These are phyloP conservation scores for Physcomitrium patens DNA, from an alignment of 225 moss, liverwort and hornwort species.

Conservation along the genomic window DNA sequence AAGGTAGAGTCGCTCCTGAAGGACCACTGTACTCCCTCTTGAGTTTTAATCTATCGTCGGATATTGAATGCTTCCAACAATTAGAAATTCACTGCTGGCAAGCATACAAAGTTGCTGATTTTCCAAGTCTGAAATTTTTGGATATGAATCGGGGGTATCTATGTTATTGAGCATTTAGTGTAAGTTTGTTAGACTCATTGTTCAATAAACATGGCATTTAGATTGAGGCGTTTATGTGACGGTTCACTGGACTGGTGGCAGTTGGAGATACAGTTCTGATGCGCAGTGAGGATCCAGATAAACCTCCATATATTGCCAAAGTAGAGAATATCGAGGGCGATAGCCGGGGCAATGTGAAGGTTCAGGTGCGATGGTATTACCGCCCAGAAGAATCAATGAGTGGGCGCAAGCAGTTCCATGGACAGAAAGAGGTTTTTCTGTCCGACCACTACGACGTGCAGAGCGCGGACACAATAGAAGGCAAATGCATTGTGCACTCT, in stretches of 20 bases:
- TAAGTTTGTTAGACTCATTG: not conserved
- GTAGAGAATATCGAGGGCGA: conserved; percentile 76
- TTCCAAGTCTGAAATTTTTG: not conserved
- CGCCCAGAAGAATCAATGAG: conserved; percentile 78
- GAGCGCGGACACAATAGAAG: conserved; percentile 76
- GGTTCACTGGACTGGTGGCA: conserved; percentile 30
- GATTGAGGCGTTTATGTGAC: conserved; percentile 14
- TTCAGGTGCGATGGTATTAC: conserved; percentile 78
- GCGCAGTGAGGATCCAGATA: conserved; percentile 73
- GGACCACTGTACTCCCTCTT: not conserved
- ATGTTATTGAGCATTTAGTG: conserved; percentile 20
- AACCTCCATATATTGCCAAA: conserved; percentile 74
- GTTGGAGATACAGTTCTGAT: conserved; percentile 74
- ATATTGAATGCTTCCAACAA: too few relatives aligned
- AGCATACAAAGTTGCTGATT: not conserved
- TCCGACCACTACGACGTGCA: conserved; percentile 74
- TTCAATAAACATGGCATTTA: not conserved
- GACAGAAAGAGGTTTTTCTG: conserved; percentile 68
- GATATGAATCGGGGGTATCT: not conserved
- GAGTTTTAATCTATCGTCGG: not conserved
- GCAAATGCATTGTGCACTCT: conserved; percentile 71
- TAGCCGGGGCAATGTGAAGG: conserved; percentile 69
- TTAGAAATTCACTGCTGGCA: too few relatives aligned
- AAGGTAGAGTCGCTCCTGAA: conserved; percentile 40
- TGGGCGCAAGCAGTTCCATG: conserved; percentile 74